Percentiles rank a stretch among this genome's conserved stretches.
Conservation (phyloP, 768 basidiomycete genomes). For the Pseudohyphozyma bogoriensis region DNA sequence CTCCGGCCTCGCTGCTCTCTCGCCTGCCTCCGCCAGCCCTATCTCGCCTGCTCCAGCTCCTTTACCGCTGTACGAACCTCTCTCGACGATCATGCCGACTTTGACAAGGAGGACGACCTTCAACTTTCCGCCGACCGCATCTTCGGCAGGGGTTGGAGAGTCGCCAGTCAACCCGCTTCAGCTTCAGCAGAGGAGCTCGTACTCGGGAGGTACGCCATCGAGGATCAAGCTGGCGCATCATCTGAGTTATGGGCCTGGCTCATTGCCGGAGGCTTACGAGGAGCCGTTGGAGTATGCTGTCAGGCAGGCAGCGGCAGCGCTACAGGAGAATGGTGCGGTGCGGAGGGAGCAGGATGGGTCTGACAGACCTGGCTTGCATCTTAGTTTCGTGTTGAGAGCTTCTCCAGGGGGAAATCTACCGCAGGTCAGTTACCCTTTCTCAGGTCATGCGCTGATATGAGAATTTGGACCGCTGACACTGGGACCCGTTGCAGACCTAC, state of each 20-base stretch:
- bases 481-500: not conserved
- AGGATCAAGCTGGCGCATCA: not conserved
- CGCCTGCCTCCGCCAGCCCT: no score
- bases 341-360: no score
- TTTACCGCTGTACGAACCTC: not conserved
- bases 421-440: not conserved
- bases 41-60: not conserved
- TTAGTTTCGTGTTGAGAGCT: slow-evolving; percentile 12
- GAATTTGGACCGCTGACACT: no score
- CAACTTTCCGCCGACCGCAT: no score
- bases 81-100: not conserved
- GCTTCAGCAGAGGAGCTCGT: no score
- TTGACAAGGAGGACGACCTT: not conserved
- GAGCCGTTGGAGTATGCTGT: no score
- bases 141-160: not conserved
- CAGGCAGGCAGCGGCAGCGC: no score
- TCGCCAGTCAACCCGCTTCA: not conserved
- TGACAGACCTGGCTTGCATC: slow-evolving; percentile 10
- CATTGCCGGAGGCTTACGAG: not conserved
- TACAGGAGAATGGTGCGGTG: no score
- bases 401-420: slow-evolving; percentile 19
- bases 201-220: not conserved
- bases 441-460: not conserved
- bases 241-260: not conserved
- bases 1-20: not conserved